A percentile compares a stretch with the other conserved stretches of the same genome.
phyloP scores from a whole-genome alignment of 2,329 filamentous ascomycete species.

The Aspergillus proliferans region DNA sequence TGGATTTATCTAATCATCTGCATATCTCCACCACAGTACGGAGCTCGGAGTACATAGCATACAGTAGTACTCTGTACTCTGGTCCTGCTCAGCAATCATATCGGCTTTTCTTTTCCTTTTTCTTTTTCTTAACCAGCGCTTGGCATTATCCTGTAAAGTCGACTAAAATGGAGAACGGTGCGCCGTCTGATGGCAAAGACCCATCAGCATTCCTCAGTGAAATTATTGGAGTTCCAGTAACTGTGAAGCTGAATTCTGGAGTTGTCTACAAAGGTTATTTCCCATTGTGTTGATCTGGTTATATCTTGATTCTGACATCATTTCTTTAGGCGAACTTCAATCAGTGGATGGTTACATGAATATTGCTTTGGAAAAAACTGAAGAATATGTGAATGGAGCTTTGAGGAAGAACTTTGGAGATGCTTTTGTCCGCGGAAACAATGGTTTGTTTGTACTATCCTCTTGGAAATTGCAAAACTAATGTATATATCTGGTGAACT shows the following conservation, averaged over 20 bases:
- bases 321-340: constrained; percentile 71
- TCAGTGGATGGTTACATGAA: constrained; percentile 99
- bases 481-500: neutral
- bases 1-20: neutral
- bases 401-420: constrained; percentile 82
- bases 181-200: constrained; percentile 69
- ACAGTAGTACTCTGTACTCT: too few relatives aligned
- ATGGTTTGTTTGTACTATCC: constrained; percentile 55
- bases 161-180: constrained; percentile 69
- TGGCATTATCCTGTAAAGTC: neutral
- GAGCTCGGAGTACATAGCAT: neutral
- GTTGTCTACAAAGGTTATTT: constrained; percentile 88
- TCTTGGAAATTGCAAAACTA: neutral
- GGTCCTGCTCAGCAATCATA: neutral
- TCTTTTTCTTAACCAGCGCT: too few relatives aligned
- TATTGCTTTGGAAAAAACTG: constrained; percentile 92
- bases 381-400: constrained; percentile 81
- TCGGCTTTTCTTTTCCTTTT: neutral
- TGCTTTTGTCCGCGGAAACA: constrained; percentile 93
- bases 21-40: constrained; percentile 2
- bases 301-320: constrained; percentile 3
- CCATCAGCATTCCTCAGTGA: constrained; percentile 89
- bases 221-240: constrained; percentile 89
- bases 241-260: constrained; percentile 97
- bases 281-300: neutral